A percentile compares a stretch with the other conserved stretches of the same genome.
phyloP scores from a whole-genome alignment of 305 asterid genomes.

The Ilex paraguariensis region DNA sequence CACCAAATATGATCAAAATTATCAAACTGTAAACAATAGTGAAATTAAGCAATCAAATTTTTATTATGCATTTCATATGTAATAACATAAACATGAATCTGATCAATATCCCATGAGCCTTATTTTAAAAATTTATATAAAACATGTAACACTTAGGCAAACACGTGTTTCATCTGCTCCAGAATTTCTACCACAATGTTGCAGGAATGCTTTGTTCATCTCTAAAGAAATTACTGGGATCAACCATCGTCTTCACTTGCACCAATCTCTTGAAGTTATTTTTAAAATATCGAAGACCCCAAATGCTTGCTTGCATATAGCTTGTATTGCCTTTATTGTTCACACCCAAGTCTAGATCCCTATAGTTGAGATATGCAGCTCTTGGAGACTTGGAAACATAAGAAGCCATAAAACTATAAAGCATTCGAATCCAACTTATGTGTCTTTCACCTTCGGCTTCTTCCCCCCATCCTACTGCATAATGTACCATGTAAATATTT shows the following conservation, averaged over 20 bases:
- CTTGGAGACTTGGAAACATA: constrained; percentile 26
- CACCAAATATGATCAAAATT: too few relatives aligned
- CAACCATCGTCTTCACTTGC: constrained; percentile 25
- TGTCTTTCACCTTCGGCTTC: background rate
- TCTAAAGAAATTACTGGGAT: constrained; percentile 38
- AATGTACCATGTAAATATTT: background rate
- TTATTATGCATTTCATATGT: too few relatives aligned
- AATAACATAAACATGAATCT: too few relatives aligned
- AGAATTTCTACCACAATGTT: background rate
- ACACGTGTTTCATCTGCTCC: too few relatives aligned
- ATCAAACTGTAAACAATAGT: too few relatives aligned
- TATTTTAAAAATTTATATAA: too few relatives aligned
- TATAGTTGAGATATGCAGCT: constrained; percentile 31
- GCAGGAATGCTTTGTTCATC: constrained; percentile 37
- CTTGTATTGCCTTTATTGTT: constrained; percentile 18
- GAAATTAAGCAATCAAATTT: too few relatives aligned
- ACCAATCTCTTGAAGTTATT: constrained; percentile 30
- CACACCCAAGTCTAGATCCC: constrained; percentile 35
- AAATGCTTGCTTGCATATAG: constrained; percentile 19
- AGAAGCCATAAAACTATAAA: constrained; percentile 19
- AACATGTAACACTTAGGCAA: too few relatives aligned
- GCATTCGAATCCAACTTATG: constrained; percentile 9
- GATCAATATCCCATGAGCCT: too few relatives aligned
- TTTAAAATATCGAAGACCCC: constrained; percentile 30
- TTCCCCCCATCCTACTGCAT: background rate